Base-by-base conservation (phyloP, 2,329 filamentous ascomycete genomes). In the Calonectria leucothoes region DNA sequence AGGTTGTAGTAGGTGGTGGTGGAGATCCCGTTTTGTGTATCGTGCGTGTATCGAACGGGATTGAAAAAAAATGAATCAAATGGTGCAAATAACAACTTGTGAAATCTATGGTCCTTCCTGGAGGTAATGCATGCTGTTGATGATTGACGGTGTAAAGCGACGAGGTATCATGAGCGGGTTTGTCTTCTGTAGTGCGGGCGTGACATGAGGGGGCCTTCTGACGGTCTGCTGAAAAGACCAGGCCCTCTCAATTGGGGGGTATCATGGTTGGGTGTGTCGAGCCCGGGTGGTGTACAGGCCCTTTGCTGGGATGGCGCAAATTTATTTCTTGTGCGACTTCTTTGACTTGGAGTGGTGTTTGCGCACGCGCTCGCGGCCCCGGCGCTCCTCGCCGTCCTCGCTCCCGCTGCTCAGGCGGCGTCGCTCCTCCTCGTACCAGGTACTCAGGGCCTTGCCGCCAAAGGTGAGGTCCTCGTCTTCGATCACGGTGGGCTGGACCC, bases 401-500 rank as follows among this genome's bases (percentile, higher is more conserved):
- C 73, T 85, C 81, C 64, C 81, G 70, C 81, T 82, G 82, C 85
- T 87, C 65, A 86, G 81, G 23, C 86, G 83, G 64, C 86, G 83
- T 51, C 88, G 85, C 75, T 90, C 89, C 83, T 92, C 90, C 82
- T 92, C 90, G 81, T 92, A 90, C 89, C 89, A 91, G 20, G 87
- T 84, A 81, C 89, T 89, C 51, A 92, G 82, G 48, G 89, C 86
- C 86, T 91, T 92, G 78, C 90, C 90, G 70, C 89, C 89, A 77
- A 91, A 92, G 81, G 87, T 91, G 45, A 92, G 84, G 75, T 92
- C 90, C 70, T 91, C 89, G 79, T 92, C 90, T 70, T 92, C 89
- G 77, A 92, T 92, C 73, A 89, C 84, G 63, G 88, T 91, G 39
- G 88, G 87, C 68, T 88, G 85, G 75, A 89, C 86, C 89, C 89